Base-by-base conservation (phyloP, 345 rosid species). In the Dipteronia sinensis region DNA sequence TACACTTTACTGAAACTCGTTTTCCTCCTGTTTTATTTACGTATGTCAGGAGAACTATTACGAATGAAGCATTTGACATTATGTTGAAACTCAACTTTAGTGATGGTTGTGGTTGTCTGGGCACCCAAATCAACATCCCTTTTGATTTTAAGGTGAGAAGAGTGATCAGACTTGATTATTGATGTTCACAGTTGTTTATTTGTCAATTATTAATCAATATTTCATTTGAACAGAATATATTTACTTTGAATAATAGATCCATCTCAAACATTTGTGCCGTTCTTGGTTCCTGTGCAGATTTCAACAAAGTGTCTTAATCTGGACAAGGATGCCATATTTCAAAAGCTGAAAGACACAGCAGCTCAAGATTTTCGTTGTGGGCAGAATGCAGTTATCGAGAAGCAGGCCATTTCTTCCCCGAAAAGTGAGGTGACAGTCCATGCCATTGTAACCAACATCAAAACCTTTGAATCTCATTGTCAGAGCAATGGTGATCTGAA, bases 81-180 rank as follows among this genome's bases (percentile, higher is more conserved):
- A 71, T 80, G 76, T 79, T 92, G 91, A 92, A 81, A 72, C 86
- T 94, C 74, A 86, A 91, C 83, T 88, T 94, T 75, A 85, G 83
- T 29, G 94, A 92, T 68, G 98, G 94, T 59, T 96, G 99, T 76
- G 97, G 93, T 72, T 92, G 94, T 78, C 83, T 47, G 65, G 65
- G 73, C 85, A 87, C 89, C 77, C 82, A 88, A 80, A 80, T 94
- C 44, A 85, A 66, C 76, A 81, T 96, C 73, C 95, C 98, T n/a
- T 90, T 96, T 79, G 79, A 88, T 75, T 88, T 84, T 46, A 79
- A 88, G 97, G 99, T 96, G 76, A 83, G 87, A 51, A 83, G 77
- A 22, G 46, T 16, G 31, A 59, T 4, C 3, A 11, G 3, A 1
- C 56, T 69, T 47, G 4, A 9, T 25, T 67, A 23, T 34, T 10